phyloP scores from a whole-genome alignment of 108 stramenopile genomes.

The Epithemia pelagica region DNA sequence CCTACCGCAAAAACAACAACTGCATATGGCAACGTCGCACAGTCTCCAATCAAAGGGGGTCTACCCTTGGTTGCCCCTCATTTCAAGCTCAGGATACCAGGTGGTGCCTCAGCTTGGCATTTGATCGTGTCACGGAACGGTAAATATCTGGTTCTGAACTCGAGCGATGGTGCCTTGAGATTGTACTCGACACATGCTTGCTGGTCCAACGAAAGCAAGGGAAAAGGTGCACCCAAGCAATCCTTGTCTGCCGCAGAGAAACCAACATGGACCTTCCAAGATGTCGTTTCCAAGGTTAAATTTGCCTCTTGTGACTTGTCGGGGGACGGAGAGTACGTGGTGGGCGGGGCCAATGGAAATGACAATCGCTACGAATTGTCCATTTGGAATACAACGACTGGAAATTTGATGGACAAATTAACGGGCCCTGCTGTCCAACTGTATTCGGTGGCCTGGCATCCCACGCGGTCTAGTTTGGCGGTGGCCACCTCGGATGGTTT shows the following conservation, averaged over 20 bases:
- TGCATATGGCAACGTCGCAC: background rate
- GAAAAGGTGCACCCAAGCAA: background rate
- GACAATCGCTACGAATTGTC: constrained; percentile 52
- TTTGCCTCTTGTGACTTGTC: constrained; percentile 69
- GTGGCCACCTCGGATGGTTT: constrained; percentile 73
- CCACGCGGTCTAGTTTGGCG: constrained; percentile 73
- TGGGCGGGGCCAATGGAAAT: constrained; percentile 61
- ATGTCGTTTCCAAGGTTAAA: constrained; percentile 55
- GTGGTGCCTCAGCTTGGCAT: constrained; percentile 47
- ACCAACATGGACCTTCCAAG: constrained; percentile 60
- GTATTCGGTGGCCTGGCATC: constrained; percentile 68
- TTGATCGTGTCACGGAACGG: constrained; percentile 61
- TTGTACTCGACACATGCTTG: constrained; percentile 56
- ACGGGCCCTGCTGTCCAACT: constrained; percentile 54
- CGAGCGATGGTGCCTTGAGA: constrained; percentile 59
- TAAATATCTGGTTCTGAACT: constrained; percentile 52
- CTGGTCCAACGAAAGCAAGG: constrained; percentile 10
- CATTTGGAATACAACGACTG: constrained; percentile 70
- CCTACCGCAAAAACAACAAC: background rate
- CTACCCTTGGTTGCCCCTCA: constrained; percentile 2
- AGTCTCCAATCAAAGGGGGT: background rate
- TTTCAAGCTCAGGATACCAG: constrained; percentile 46
- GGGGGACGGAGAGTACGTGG: constrained; percentile 72
- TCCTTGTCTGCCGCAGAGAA: constrained; percentile 17
- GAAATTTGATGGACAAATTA: constrained; percentile 67